Percentiles rank a stretch among this genome's conserved stretches.
Evolutionary conservation across 1,284 basidiomycete species (phyloP).

Genomic region (Gastroboletus turbinatus): DNA sequence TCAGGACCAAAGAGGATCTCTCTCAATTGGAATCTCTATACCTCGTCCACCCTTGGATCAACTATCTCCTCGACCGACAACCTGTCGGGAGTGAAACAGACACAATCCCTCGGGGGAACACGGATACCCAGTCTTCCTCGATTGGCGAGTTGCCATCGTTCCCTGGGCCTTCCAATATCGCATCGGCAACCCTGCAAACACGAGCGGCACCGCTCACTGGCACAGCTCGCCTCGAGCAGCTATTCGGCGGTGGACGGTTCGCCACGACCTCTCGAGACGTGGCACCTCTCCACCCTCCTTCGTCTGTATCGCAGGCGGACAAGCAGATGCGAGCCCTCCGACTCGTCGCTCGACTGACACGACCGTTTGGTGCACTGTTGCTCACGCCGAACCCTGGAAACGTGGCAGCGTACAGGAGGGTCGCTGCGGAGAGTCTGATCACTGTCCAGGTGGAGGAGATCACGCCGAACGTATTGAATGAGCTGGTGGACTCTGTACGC

Average conservation of each 20-base stretch:
- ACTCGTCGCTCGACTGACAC: too few relatives aligned
- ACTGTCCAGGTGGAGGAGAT: not conserved
- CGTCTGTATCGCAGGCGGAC: too few relatives aligned
- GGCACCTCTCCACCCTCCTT: too few relatives aligned
- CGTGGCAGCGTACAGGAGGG: not conserved
- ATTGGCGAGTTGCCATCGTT: not conserved
- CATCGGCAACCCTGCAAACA: too few relatives aligned
- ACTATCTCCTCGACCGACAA: not conserved
- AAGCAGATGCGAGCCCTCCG: too few relatives aligned
- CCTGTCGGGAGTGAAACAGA: not conserved
- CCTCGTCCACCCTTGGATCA: slow-evolving; percentile 7
- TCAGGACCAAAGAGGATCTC: not conserved
- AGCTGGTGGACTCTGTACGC: not conserved
- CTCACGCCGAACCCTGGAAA: too few relatives aligned
- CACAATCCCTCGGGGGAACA: not conserved
- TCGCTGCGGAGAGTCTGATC: not conserved
- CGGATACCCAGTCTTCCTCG: not conserved
- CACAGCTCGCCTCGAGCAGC: too few relatives aligned
- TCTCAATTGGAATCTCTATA: not conserved
- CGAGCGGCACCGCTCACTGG: too few relatives aligned
- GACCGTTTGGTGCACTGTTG: not conserved
- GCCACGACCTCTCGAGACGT: too few relatives aligned
- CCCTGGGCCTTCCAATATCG: not conserved
- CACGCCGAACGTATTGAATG: not conserved
- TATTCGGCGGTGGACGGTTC: too few relatives aligned